Evolutionary conservation across 2,329 filamentous ascomycete genomes (phyloP), one percentile per base, ranked within the genome.

Genomic region (Fonsecaea pedrosoi): DNA sequence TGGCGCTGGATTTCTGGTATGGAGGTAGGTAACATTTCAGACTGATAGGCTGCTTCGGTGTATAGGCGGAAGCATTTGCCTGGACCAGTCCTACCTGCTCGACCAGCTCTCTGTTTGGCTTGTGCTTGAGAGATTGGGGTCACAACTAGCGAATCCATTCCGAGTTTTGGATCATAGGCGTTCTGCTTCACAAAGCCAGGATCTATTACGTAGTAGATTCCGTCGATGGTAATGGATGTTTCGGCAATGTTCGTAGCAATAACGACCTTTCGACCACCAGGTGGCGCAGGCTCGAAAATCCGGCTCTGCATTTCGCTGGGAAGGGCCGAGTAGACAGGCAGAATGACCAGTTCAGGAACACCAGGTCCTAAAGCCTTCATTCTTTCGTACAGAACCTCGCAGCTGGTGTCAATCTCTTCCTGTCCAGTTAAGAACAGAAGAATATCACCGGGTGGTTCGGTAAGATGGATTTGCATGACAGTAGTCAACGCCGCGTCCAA

Each of bases 221-320:
- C 91, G 76, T 99, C 95, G 71, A 99, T 98, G 0, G 95, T 99
- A 75, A 99, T 95, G 62, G 92, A 97, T 0, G 95, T 99, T 77
- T 99, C 95, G 0, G 95, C 95, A 75, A 99, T 99, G 74, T 99
- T 99, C 40, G 95, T 99, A 1, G 95, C 95, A 76, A 99, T 96
- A 66, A 99, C 92, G 1, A 98, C 93, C 79, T 99, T 99, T 64
- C 95, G 87, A 62, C 87, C 89, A 15, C 94, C 94, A 0, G 89
- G 85, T 0, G 94, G 92, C 0, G 95, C 92, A 1, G 94, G 94
- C 35, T 99, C 95, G 76, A 99, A 99, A 69, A 99, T 97, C 65
- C 87, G 87, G 73, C 90, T 95, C 76, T 97, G 94, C 83, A 96
- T 94, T 78, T 99, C 96, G 69, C 89, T 93, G 0, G 95, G 95